These are phyloP conservation scores for Pilaira anomala DNA, from an alignment of 192 early-diverging fungal genomes.

Conservation along the genomic window DNA sequence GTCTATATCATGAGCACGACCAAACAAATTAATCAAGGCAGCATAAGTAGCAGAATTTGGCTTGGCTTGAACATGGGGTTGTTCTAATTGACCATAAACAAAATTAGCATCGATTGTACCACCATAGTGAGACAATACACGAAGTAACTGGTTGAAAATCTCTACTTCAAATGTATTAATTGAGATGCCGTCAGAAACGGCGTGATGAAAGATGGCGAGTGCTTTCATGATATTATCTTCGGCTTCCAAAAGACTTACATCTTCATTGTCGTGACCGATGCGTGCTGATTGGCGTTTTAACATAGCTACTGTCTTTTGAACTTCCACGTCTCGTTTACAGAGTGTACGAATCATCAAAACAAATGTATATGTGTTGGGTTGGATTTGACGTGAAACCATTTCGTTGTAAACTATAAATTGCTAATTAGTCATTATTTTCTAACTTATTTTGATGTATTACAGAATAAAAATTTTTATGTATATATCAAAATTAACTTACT, in stretches of 20 bases:
- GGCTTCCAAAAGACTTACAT: constrained; percentile 20
- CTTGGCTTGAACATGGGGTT: background rate
- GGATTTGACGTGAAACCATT: constrained; percentile 14
- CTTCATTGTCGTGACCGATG: constrained; percentile 17
- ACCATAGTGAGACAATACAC: constrained; percentile 35
- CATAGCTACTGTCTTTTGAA: constrained; percentile 38
- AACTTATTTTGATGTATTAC: background rate
- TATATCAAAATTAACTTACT: constrained; percentile 9
- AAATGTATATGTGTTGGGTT: constrained; percentile 20
- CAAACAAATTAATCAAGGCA: constrained; percentile 50
- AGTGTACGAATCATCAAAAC: constrained; percentile 23
- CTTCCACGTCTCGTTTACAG: constrained; percentile 34
- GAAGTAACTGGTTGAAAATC: constrained; percentile 35
- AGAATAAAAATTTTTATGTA: background rate
- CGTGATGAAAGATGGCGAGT: constrained; percentile 23
- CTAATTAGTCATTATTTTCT: background rate
- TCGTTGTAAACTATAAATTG: constrained; percentile 28
- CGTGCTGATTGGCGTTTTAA: constrained; percentile 29
- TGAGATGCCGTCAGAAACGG: constrained; percentile 16
- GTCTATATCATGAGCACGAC: constrained; percentile 31
- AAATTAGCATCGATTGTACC: constrained; percentile 24
- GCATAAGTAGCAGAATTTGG: constrained; percentile 54
- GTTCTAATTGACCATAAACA: constrained; percentile 32
- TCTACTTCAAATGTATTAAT: constrained; percentile 31
- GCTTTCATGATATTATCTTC: constrained; percentile 33